A percentile compares a stretch with the other conserved stretches of the same genome.
Conservation (phyloP, 768 basidiomycete genomes). For the Panaeolus cyanescens region DNA sequence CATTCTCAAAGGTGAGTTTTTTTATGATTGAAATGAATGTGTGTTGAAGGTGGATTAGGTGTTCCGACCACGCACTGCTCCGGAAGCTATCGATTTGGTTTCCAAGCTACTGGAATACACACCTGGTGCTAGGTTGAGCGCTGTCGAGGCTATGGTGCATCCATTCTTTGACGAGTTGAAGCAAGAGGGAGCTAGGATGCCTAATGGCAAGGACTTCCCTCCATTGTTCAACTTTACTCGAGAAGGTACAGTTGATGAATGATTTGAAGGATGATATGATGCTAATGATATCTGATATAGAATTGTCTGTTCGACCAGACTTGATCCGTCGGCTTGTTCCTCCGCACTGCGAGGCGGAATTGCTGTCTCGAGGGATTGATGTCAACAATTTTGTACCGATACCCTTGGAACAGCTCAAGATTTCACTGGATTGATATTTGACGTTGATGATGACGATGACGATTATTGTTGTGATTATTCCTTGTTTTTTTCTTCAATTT, state of each 20-base stretch:
- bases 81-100: constrained; percentile 95
- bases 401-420: constrained; percentile 94
- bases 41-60: constrained; percentile 54
- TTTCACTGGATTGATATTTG: constrained; percentile 79
- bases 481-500: constrained; percentile 10
- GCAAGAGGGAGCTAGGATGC: constrained; percentile 89
- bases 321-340: constrained; percentile 92
- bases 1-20: constrained; percentile 85
- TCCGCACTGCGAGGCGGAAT: constrained; percentile 84
- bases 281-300: constrained; percentile 37
- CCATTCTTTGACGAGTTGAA: constrained; percentile 98
- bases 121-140: constrained; percentile 88
- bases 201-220: constrained; percentile 96
- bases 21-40: constrained; percentile 4
- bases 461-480: constrained; percentile 15
- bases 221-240: constrained; percentile 93
- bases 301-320: constrained; percentile 95
- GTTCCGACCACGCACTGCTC: constrained; percentile 95
- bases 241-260: constrained; percentile 63
- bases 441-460: too few species aligned
- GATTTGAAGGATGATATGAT: constrained; percentile 3
- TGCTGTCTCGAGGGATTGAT: constrained; percentile 83
- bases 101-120: constrained; percentile 97
- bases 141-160: constrained; percentile 90
- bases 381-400: constrained; percentile 94